Conservation (phyloP, 768 basidiomycete genomes). For the Pholiota conissans region DNA sequence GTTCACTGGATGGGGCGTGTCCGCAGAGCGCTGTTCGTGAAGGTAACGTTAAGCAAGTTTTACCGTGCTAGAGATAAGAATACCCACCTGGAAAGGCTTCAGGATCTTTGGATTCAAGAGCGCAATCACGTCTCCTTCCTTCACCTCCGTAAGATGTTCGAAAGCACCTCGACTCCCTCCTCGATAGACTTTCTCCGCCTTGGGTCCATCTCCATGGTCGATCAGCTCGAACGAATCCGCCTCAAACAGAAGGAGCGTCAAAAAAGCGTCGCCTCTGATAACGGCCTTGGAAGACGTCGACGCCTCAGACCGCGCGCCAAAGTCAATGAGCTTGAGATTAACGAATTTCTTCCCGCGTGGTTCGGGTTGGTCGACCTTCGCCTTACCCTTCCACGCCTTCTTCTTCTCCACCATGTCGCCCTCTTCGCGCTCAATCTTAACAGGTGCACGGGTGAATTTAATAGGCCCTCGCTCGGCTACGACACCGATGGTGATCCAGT, state of each 20-base stretch:
- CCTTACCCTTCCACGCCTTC: constrained; percentile 34
- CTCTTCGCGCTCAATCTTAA: constrained; percentile 49
- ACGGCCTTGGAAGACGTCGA: constrained; percentile 50
- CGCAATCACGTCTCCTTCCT: constrained; percentile 88
- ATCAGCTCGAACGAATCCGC: constrained; percentile 69
- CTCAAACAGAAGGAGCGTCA: constrained; percentile 88
- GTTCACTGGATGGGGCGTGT: constrained; percentile 71
- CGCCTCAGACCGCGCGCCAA: constrained; percentile 61
- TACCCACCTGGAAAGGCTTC: constrained; percentile 78
- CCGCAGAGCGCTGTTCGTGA: constrained; percentile 39
- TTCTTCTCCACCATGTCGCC: constrained; percentile 34
- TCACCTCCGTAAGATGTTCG: constrained; percentile 81
- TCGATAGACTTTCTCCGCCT: constrained; percentile 64
- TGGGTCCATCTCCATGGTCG: constrained; percentile 49
- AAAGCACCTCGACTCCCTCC: constrained; percentile 94
- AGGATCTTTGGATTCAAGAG: constrained; percentile 86
- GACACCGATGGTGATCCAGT: constrained; percentile 96
- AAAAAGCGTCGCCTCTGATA: constrained; percentile 78
- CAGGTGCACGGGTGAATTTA: constrained; percentile 69
- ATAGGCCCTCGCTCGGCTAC: constrained; percentile 88
- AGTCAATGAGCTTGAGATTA: constrained; percentile 82
- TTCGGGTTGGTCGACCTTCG: constrained; percentile 28
- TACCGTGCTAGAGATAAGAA: neutral
- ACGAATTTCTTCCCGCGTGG: constrained; percentile 80
- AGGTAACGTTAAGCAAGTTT: too few species aligned